phyloP scores from a whole-genome alignment of 805 yeast species.

The Komagataella populi region DNA sequence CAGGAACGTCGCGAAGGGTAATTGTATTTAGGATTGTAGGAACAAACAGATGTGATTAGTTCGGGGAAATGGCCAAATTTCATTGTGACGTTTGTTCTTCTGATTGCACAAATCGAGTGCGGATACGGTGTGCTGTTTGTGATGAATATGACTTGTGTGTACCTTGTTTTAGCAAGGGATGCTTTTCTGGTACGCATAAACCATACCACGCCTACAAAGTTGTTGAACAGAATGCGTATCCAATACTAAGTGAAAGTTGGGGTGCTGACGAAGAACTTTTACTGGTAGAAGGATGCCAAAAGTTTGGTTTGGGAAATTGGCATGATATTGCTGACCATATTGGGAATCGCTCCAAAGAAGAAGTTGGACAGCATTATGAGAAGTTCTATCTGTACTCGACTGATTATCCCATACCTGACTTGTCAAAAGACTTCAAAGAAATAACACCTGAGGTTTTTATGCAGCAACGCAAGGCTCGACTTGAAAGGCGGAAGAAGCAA shows the following conservation, averaged over 20 bases:
- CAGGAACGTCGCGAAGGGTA: too few species aligned
- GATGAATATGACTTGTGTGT: constrained; percentile 95
- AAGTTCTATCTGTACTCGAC: constrained; percentile 53
- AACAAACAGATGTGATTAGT: too few species aligned
- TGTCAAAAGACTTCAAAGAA: constrained; percentile 52
- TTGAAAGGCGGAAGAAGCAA: constrained; percentile 58
- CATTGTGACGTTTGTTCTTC: constrained; percentile 96
- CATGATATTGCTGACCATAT: constrained; percentile 95
- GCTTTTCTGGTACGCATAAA: constrained; percentile 69
- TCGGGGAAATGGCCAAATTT: constrained; percentile 29
- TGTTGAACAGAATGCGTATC: constrained; percentile 89
- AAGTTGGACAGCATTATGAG: constrained; percentile 75
- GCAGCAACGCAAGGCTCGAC: constrained; percentile 48
- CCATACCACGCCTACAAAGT: constrained; percentile 91
- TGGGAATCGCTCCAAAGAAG: constrained; percentile 85
- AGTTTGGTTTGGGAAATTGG: constrained; percentile 92
- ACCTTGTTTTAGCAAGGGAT: constrained; percentile 87
- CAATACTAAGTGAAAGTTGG: constrained; percentile 84
- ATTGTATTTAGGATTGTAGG: too few species aligned
- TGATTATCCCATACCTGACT: constrained; percentile 81
- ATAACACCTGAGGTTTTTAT: constrained; percentile 60
- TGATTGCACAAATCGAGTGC: constrained; percentile 85
- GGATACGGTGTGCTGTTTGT: constrained; percentile 88
- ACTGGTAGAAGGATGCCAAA: constrained; percentile 83
- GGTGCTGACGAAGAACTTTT: constrained; percentile 96